Evolutionary conservation across 2,329 filamentous ascomycete species (phyloP).

Genomic region (Tolypocladium amazonense): DNA sequence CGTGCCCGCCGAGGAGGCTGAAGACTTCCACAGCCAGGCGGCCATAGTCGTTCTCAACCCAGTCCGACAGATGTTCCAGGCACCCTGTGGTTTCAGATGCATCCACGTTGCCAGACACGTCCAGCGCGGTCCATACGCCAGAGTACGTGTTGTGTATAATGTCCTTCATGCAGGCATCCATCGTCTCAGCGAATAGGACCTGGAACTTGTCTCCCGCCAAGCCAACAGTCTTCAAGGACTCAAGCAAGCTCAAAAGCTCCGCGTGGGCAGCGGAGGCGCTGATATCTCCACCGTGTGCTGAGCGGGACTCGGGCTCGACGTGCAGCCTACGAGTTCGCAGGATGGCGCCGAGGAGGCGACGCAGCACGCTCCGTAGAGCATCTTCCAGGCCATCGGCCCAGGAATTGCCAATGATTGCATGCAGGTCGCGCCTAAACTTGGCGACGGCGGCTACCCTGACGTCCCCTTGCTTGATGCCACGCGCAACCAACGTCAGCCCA

Average conservation of each 20-base stretch:
- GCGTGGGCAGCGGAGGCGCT: constrained; percentile 29
- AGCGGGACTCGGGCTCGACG: not conserved
- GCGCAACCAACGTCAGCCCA: constrained; percentile 40
- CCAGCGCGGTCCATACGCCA: constrained; percentile 42
- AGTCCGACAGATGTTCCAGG: constrained; percentile 49
- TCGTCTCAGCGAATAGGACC: constrained; percentile 59
- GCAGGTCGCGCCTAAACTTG: constrained; percentile 50
- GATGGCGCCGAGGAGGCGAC: constrained; percentile 38
- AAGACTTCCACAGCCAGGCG: constrained; percentile 55
- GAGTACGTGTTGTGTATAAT: constrained; percentile 53
- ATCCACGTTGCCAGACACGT: constrained; percentile 8
- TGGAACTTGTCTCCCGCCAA: constrained; percentile 60
- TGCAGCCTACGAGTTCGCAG: constrained; percentile 16
- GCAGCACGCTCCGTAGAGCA: constrained; percentile 44
- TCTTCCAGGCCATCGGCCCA: constrained; percentile 40
- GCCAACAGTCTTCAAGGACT: constrained; percentile 52
- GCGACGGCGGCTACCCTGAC: constrained; percentile 25
- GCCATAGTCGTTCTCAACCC: constrained; percentile 58
- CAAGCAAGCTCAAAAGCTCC: constrained; percentile 44
- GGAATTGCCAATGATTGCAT: constrained; percentile 55
- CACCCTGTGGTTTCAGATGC: constrained; percentile 25
- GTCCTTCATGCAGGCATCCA: constrained; percentile 53
- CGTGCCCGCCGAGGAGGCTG: constrained; percentile 29
- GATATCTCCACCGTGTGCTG: constrained; percentile 11
- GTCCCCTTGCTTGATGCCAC: constrained; percentile 30